Evolutionary conservation across 768 basidiomycete species (phyloP), one percentile per base, ranked within the genome.

Genomic region (Boletus speciosus): DNA sequence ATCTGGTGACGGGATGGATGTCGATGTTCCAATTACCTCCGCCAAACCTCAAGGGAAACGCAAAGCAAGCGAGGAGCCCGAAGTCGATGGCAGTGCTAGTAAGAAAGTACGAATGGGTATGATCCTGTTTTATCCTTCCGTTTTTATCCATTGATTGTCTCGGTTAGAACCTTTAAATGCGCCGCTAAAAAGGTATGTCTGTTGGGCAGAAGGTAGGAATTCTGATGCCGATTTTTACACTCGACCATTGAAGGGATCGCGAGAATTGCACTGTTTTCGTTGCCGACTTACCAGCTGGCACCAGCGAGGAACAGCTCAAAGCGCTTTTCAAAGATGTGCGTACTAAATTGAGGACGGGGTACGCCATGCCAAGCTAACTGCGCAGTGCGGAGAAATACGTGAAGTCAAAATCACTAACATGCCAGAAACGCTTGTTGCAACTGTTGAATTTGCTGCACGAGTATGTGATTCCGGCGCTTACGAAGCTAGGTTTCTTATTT

Each of bases 251-350:
- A 54, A 95, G 96, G 59, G 97, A 99, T 72, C 92, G 97, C 43
- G 97, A 99, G 74, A 90, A 98, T 61, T 83, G 86, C 29, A 96
- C 93, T 0, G 87, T 98, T 5, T 90, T 98, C 54, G 88, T 97
- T 14, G 81, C 85, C 4, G 84, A 88, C 42, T 71, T 97, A 10
- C 81, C 84, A 0, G 41, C 69, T 16, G 77, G 73, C 11, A 76
- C 78, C 10, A 76, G 76, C 0, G 86, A 93, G 50, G 81, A 80
- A 5, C 88, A 90, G 25, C 68, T 99, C n/a, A 73, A 63, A 27
- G 65, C 71, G 2, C 75, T 96, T 6, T 98, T 99, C 76, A 86
- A 86, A 71, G 94, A 97, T 59, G 96, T 97, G 56, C 52, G 84
- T 72, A 36, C 15, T 27, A 4, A 11, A 21, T 44, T 2, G 7